A percentile compares a stretch with the other conserved stretches of the same genome.
Evolutionary conservation across 2,329 filamentous ascomycete species (phyloP).

Genomic region (Zymoseptoria brevis): DNA sequence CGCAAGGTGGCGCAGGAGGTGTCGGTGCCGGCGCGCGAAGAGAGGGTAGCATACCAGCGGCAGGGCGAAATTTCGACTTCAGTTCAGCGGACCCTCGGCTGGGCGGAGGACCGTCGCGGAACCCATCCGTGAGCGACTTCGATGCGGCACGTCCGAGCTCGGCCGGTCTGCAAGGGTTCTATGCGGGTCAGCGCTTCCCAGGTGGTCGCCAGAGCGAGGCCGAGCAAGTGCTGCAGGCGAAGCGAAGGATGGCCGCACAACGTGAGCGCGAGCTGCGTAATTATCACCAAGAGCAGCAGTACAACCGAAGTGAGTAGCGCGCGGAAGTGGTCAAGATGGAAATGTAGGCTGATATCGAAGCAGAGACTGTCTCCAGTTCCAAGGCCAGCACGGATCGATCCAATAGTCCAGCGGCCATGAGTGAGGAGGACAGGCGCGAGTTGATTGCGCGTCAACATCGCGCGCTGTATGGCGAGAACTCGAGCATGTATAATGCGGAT

Average conservation of each 20-base stretch:
- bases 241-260: conserved; percentile 98
- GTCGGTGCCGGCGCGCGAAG: conserved; percentile 50
- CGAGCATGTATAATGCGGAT: conserved; percentile 62
- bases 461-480: conserved; percentile 75
- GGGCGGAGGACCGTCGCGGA: conserved; percentile 58
- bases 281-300: conserved; percentile 99
- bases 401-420: conserved; percentile 78
- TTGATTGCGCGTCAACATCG: conserved; percentile 93
- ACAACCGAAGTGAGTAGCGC: conserved; percentile 77
- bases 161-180: conserved; percentile 83
- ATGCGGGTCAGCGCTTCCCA: conserved; percentile 87
- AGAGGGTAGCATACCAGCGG: conserved; percentile 64
- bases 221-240: conserved; percentile 98
- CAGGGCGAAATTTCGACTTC: conserved; percentile 33
- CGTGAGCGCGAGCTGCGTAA: conserved; percentile 98
- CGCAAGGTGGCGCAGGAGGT: conserved; percentile 29
- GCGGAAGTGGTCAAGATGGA: neutral
- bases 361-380: conserved; percentile 61
- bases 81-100: conserved; percentile 54
- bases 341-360: conserved; percentile 11
- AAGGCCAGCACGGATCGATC: conserved; percentile 68
- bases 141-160: conserved; percentile 67
- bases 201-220: conserved; percentile 78
- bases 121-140: conserved; percentile 77
- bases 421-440: conserved; percentile 91